Evolutionary conservation across 83 land plant genomes (phyloP).

Genomic region (Diphasiastrum complanatum): DNA sequence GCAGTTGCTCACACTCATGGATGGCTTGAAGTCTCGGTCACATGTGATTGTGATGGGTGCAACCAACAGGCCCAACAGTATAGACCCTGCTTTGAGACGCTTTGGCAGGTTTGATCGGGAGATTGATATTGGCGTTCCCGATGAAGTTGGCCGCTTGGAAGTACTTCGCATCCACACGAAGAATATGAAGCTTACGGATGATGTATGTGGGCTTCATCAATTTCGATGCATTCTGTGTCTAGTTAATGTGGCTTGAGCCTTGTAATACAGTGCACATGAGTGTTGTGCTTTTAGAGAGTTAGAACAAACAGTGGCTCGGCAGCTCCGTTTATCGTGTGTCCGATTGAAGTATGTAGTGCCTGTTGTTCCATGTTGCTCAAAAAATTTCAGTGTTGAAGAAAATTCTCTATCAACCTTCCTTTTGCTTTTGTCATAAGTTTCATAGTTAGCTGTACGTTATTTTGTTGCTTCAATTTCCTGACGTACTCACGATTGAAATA

Average conservation of each 20-base stretch:
- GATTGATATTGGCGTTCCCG: slow-evolving; percentile 17
- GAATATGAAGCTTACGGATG: slow-evolving; percentile 16
- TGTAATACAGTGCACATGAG: too few species aligned
- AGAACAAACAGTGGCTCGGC: too few species aligned
- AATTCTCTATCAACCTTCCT: too few species aligned
- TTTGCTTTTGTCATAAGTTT: too few species aligned
- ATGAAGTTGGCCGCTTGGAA: slow-evolving; percentile 15
- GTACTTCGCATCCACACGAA: slow-evolving; percentile 16
- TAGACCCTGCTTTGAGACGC: slow-evolving; percentile 10
- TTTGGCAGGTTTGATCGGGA: slow-evolving; percentile 15
- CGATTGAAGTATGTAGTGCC: background rate
- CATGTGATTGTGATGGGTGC: slow-evolving; percentile 18
- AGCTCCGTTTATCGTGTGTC: too few species aligned
- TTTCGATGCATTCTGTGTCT: background rate
- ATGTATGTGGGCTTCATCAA: background rate
- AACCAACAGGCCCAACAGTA: slow-evolving; percentile 17
- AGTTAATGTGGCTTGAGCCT: too few species aligned
- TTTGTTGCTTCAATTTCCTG: too few species aligned
- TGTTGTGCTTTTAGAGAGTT: too few species aligned
- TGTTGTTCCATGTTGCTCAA: background rate
- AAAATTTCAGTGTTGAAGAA: too few species aligned
- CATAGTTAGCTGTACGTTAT: too few species aligned
- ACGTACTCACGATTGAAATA: background rate
- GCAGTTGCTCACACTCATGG: slow-evolving; percentile 14
- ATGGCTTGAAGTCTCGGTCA: slow-evolving; percentile 10